These are phyloP conservation scores for Neofusicoccum parvum DNA, from an alignment of 2,329 filamentous ascomycete species.

Conservation along the genomic window DNA sequence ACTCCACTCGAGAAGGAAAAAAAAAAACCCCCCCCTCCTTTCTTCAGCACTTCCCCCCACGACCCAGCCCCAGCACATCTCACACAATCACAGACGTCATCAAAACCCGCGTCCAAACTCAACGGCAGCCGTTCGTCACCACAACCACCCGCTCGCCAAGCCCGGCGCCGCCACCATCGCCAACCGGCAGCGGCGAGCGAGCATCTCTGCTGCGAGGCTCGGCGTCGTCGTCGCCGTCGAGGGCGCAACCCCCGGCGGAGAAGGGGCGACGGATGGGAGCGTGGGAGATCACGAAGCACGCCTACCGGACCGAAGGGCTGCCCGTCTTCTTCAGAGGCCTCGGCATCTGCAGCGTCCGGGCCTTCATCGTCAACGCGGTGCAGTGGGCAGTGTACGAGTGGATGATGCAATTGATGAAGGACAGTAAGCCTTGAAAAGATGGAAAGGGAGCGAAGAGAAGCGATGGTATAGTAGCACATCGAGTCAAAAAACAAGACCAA, in stretches of 20 bases:
- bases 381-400: constrained; percentile 91
- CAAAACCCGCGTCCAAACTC: constrained; percentile 88
- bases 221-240: not conserved
- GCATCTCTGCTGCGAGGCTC: not conserved
- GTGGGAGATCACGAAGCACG: constrained; percentile 64
- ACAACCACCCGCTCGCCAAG: not conserved
- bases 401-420: constrained; percentile 62
- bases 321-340: constrained; percentile 81
- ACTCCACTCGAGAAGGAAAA: not conserved
- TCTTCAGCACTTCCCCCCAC: no score
- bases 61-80: not conserved
- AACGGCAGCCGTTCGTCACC: constrained; percentile 37
- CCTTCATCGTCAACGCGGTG: constrained; percentile 92
- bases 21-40: not conserved
- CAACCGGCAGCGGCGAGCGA: not conserved
- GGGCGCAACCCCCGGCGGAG: not conserved
- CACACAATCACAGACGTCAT: constrained; percentile 68
- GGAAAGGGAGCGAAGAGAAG: not conserved
- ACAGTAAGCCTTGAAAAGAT: not conserved
- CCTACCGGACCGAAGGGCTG: constrained; percentile 71
- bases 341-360: constrained; percentile 78
- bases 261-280: constrained; percentile 50
- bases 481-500: not conserved
- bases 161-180: not conserved
- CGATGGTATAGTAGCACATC: no score